These are phyloP conservation scores for Holtermannia corniformis DNA, from an alignment of 768 basidiomycete species.

Conservation along the genomic window DNA sequence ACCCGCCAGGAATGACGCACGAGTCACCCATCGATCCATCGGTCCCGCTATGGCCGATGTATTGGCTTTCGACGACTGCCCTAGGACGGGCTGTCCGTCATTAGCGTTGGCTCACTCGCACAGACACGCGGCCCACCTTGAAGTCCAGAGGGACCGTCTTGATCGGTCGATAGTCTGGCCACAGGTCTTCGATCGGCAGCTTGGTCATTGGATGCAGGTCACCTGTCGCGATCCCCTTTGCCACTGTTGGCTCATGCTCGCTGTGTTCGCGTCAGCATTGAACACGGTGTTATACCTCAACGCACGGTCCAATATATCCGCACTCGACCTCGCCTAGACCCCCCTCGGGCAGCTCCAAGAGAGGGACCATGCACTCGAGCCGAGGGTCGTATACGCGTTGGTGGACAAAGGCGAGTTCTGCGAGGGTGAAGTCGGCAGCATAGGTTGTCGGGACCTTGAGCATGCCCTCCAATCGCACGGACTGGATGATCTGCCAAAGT, in stretches of 20 bases:
- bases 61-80: constrained; percentile 18
- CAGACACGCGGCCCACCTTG: background rate
- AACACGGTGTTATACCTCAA: background rate
- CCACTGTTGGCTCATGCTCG: constrained; percentile 24
- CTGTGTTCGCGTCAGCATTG: constrained; percentile 11
- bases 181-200: constrained; percentile 30
- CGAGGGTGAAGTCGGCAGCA: constrained; percentile 60
- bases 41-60: constrained; percentile 11
- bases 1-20: constrained; percentile 16
- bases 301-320: constrained; percentile 36
- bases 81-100: constrained; percentile 4
- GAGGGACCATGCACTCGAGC: constrained; percentile 55
- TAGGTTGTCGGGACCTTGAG: constrained; percentile 70
- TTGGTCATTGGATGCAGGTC: constrained; percentile 38
- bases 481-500: constrained; percentile 52
- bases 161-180: constrained; percentile 29
- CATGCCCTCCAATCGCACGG: constrained; percentile 70
- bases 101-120: background rate
- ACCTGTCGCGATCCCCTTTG: constrained; percentile 32
- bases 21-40: constrained; percentile 35
- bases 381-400: constrained; percentile 83
- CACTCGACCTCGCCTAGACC: constrained; percentile 27
- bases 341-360: constrained; percentile 53
- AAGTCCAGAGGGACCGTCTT: background rate
- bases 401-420: constrained; percentile 85